Evolutionary conservation across 768 basidiomycete genomes (phyloP).

Genomic region (Leccinum olivaceopallidum): DNA sequence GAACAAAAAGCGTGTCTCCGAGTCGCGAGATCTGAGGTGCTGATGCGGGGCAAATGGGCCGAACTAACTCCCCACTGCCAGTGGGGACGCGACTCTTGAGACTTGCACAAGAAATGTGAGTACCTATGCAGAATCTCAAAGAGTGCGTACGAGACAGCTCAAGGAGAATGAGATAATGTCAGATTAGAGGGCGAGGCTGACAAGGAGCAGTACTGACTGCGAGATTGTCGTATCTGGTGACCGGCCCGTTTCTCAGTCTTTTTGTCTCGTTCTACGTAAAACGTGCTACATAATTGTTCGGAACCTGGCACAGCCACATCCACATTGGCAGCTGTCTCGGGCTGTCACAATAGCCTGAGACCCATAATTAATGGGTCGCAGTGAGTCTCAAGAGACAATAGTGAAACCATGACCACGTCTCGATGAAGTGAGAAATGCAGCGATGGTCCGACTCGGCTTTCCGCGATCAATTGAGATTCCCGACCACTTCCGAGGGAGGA

Average conservation of each 20-base stretch:
- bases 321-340: slow-evolving; percentile 8
- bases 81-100: neutral
- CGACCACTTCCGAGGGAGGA: neutral
- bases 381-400: slow-evolving; percentile 11
- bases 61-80: neutral
- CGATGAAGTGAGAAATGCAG: neutral
- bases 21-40: neutral
- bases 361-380: neutral
- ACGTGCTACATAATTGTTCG: slow-evolving; percentile 23
- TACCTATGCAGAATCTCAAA: neutral
- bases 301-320: slow-evolving; percentile 16
- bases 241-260: neutral
- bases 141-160: neutral
- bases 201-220: neutral
- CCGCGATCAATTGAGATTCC: neutral
- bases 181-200: neutral
- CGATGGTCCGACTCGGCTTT: neutral
- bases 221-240: neutral
- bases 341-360: neutral
- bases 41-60: neutral
- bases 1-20: slow-evolving; percentile 24
- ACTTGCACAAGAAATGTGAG: neutral
- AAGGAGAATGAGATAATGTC: neutral
- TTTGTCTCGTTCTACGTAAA: slow-evolving; percentile 16
- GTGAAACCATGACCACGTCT: neutral